Conservation (phyloP, 2,329 filamentous ascomycete species). For the Botryotinia globosa region DNA sequence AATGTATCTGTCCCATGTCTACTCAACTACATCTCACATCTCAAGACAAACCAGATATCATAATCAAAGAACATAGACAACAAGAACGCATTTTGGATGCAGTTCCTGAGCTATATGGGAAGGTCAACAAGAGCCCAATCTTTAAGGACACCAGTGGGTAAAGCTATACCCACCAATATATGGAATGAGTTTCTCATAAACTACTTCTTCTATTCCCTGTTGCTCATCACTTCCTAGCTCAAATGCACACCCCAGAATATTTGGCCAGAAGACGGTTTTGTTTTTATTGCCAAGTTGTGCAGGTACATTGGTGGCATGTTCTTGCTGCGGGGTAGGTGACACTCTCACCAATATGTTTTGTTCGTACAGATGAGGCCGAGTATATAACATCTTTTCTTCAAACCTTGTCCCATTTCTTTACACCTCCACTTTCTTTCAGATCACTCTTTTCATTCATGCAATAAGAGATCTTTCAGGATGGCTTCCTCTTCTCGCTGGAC, state of each 20-base stretch:
- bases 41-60: background rate
- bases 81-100: background rate
- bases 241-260: background rate
- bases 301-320: background rate
- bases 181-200: background rate
- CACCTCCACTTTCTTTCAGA: background rate
- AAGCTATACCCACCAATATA: background rate
- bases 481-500: background rate
- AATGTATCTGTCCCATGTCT: background rate
- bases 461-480: background rate
- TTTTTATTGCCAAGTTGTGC: background rate
- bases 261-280: no score
- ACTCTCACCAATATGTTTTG: background rate
- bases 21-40: background rate
- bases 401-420: no score
- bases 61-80: background rate
- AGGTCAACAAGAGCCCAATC: no score
- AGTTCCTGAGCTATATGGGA: background rate
- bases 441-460: background rate
- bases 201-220: background rate
- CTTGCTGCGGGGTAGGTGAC: background rate
- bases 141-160: no score
- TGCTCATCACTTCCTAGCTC: background rate
- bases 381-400: background rate
- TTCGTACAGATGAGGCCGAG: background rate